A percentile compares a stretch with the other conserved stretches of the same genome.
Evolutionary conservation across 2,329 filamentous ascomycete genomes (phyloP).

Genomic region (Hypoxylon sp.): DNA sequence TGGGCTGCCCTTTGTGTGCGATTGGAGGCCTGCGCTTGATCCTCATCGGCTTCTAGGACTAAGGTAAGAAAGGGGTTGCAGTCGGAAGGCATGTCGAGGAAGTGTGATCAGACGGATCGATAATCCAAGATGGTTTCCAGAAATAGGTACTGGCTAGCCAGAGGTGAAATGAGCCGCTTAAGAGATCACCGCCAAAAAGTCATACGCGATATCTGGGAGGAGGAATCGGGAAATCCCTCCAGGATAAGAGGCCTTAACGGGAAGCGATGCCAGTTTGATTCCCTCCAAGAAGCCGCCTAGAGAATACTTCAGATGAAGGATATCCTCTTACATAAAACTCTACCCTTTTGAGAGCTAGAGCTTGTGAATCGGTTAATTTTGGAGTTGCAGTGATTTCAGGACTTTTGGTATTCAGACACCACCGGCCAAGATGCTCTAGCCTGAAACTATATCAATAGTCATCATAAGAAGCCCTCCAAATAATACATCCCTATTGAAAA

Average conservation of each 20-base stretch:
- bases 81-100: neutral
- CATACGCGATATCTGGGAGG: neutral
- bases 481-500: neutral
- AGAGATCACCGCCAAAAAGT: no score
- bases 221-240: neutral
- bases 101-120: neutral
- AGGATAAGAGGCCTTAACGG: no score
- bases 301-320: neutral
- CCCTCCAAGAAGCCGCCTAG: neutral
- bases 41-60: neutral
- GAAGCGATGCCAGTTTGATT: no score
- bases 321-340: neutral
- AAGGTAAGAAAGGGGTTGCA: neutral
- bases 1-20: neutral
- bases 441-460: neutral
- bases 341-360: neutral
- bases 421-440: neutral
- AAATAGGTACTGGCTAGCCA: neutral
- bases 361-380: neutral
- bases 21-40: neutral
- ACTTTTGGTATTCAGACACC: neutral
- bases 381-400: neutral
- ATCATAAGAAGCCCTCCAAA: neutral
- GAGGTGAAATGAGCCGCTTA: neutral
- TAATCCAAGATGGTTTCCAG: neutral